A percentile compares a stretch with the other conserved stretches of the same genome.
These are phyloP conservation scores for Liquidambar formosana DNA, from an alignment of 164 flowering plant genomes.

Conservation along the genomic window DNA sequence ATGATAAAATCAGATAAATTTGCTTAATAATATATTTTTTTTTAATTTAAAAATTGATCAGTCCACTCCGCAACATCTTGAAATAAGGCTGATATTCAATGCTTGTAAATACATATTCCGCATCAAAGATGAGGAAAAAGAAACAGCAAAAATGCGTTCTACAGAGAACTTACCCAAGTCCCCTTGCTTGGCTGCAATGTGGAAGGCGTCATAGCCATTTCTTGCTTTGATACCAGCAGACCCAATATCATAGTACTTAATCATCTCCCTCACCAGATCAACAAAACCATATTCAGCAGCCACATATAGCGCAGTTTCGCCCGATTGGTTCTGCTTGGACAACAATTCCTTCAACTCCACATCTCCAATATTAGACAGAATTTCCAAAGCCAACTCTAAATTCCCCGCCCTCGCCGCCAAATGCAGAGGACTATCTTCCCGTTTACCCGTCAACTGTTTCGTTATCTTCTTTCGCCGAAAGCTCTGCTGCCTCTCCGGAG, in stretches of 20 bases:
- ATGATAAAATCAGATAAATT: no score
- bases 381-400: slow-evolving; percentile 39
- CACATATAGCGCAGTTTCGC: slow-evolving; percentile 84
- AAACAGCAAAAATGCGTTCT: no score
- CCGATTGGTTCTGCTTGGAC: slow-evolving; percentile 71
- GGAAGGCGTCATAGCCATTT: slow-evolving; percentile 93
- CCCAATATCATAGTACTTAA: slow-evolving; percentile 59
- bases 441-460: slow-evolving; percentile 77
- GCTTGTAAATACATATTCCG: no score
- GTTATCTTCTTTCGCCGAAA: slow-evolving; percentile 59
- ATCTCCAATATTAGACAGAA: slow-evolving; percentile 40
- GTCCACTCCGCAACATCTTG: no score
- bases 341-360: slow-evolving; percentile 54
- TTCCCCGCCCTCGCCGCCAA: slow-evolving; percentile 75
- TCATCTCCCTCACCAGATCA: slow-evolving; percentile 77
- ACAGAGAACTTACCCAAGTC: slow-evolving; percentile 57
- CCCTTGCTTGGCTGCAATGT: slow-evolving; percentile 95
- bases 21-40: no score
- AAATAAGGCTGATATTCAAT: no score
- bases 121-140: no score
- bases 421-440: slow-evolving; percentile 77
- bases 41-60: no score
- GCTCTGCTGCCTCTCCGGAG: slow-evolving; percentile 19
- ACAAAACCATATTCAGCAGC: slow-evolving; percentile 88
- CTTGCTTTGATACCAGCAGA: slow-evolving; percentile 81